A percentile compares a stretch with the other conserved stretches of the same genome.
Conservation (phyloP, 108 stramenopile genomes). For the Conticribra weissflogii region DNA sequence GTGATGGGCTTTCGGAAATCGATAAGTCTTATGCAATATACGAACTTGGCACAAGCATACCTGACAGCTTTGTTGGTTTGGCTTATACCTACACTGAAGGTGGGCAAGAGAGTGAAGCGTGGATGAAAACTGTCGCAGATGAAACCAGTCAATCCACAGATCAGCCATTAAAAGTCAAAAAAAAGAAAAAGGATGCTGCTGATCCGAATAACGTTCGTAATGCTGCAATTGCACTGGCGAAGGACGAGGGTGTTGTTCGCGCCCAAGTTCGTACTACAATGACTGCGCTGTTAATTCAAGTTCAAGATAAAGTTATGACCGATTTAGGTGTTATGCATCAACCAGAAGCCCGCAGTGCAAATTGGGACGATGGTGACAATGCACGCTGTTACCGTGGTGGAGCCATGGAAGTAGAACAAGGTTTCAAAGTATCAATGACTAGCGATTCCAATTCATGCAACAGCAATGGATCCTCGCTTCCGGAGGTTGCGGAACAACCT, state of each 20-base stretch:
- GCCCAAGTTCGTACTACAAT: constrained; percentile 80
- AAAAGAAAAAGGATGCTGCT: constrained; percentile 46
- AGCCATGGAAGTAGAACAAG: constrained; percentile 44
- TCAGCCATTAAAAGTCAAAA: constrained; percentile 19
- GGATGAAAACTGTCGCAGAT: constrained; percentile 85
- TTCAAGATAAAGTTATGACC: constrained; percentile 86
- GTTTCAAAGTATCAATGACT: constrained; percentile 4
- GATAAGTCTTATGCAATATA: constrained; percentile 81
- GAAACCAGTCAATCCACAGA: constrained; percentile 41
- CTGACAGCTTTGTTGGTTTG: constrained; percentile 81
- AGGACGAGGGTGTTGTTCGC: constrained; percentile 83
- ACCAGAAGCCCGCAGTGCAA: constrained; percentile 77
- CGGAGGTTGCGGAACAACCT: constrained; percentile 83
- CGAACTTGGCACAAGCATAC: constrained; percentile 72
- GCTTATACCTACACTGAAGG: constrained; percentile 83
- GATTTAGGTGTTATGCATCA: constrained; percentile 74
- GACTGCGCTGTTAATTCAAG: constrained; percentile 70
- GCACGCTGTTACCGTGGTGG: constrained; percentile 41
- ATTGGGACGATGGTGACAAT: constrained; percentile 59
- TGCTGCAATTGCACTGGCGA: constrained; percentile 67
- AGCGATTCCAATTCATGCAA: background rate
- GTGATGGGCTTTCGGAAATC: constrained; percentile 77
- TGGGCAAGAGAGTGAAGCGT: constrained; percentile 78
- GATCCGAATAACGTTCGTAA: constrained; percentile 42
- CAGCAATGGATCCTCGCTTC: constrained; percentile 19